A percentile compares a stretch with the other conserved stretches of the same genome.
Evolutionary conservation across 768 basidiomycete species (phyloP).

Genomic region (Agaricus sinodeliciosus): DNA sequence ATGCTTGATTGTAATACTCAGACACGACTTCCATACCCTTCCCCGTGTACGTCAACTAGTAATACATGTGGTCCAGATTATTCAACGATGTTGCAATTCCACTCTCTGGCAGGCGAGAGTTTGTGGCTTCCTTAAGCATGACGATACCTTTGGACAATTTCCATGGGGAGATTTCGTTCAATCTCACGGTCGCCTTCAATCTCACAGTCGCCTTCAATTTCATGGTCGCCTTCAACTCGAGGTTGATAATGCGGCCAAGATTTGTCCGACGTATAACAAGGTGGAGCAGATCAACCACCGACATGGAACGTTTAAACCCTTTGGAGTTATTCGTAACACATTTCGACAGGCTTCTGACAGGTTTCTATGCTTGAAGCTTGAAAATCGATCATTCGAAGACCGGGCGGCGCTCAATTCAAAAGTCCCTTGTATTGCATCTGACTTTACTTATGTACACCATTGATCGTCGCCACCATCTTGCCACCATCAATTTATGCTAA

Average conservation of each 20-base stretch:
- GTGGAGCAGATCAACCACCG: slow-evolving; percentile 1
- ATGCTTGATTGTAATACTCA: slow-evolving; percentile 2
- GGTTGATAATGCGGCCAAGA: slow-evolving; percentile 1
- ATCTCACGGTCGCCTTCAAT: neutral
- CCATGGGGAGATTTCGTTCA: neutral
- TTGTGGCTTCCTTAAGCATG: too few relatives aligned
- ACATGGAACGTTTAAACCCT: neutral
- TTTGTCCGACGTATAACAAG: slow-evolving; percentile 1
- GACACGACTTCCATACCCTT: slow-evolving; percentile 8
- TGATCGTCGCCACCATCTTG: neutral
- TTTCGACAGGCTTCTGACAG: slow-evolving; percentile 1
- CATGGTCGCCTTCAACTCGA: slow-evolving; percentile 2
- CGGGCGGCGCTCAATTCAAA: too few relatives aligned
- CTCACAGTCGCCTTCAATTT: neutral
- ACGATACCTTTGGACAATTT: neutral
- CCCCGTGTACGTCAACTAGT: slow-evolving; percentile 7
- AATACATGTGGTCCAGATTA: slow-evolving; percentile 5
- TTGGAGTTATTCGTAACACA: neutral
- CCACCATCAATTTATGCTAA: too few relatives aligned
- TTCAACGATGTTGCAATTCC: neutral
- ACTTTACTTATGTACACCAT: neutral
- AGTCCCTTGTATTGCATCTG: neutral
- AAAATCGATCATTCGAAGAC: neutral
- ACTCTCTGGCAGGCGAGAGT: neutral
- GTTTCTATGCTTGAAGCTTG: slow-evolving; percentile 3